Conservation (phyloP, 1,139 yeast genomes). For the Candida glucosophila region DNA sequence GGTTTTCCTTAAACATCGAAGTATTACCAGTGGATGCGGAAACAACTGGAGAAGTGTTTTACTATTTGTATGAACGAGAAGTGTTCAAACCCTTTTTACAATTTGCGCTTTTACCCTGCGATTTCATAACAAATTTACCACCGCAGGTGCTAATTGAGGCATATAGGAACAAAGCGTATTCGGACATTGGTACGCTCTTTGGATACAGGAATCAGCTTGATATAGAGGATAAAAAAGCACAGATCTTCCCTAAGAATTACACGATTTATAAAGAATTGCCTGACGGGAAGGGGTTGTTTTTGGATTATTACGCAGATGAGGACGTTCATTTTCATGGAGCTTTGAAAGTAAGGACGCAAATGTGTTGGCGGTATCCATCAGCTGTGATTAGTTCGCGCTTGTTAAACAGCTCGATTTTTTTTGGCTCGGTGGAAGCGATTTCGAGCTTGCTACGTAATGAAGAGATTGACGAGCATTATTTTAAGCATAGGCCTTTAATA, state of each 20-base stretch:
- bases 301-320: constrained; percentile 63
- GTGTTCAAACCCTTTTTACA: constrained; percentile 29
- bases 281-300: constrained; percentile 43
- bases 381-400: constrained; percentile 68
- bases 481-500: constrained; percentile 42
- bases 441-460: constrained; percentile 26
- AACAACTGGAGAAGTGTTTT: constrained; percentile 57
- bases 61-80: constrained; percentile 36
- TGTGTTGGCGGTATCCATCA: constrained; percentile 84
- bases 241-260: constrained; percentile 42
- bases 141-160: constrained; percentile 84
- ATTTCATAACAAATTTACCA: constrained; percentile 83
- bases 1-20: constrained; percentile 23
- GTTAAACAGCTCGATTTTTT: constrained; percentile 71
- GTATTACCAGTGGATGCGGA: constrained; percentile 39
- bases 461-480: constrained; percentile 28
- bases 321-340: constrained; percentile 63
- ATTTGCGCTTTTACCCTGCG: constrained; percentile 84
- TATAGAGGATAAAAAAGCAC: constrained; percentile 62
- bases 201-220: constrained; percentile 67
- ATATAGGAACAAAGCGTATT: constrained; percentile 59
- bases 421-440: constrained; percentile 51
- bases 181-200: constrained; percentile 64
- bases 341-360: constrained; percentile 70
- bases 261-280: constrained; percentile 48